Conservation (phyloP, 2,329 filamentous ascomycete genomes). For the Penicillium sp. region DNA sequence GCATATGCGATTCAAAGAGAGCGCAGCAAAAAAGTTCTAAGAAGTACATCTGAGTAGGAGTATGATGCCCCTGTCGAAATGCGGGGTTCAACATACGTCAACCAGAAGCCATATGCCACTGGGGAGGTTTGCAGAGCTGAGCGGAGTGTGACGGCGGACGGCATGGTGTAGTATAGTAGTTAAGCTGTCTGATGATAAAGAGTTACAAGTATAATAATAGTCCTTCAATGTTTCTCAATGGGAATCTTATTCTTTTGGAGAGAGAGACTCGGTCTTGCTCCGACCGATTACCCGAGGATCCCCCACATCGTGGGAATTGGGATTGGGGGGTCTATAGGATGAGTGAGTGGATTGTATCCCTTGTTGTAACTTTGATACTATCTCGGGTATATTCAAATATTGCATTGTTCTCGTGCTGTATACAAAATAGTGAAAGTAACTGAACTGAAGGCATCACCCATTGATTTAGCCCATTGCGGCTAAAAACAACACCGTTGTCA, state of each 20-base stretch:
- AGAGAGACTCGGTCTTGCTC: conserved; percentile 9
- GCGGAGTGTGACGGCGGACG: conserved; percentile 11
- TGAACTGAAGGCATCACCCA: too few species aligned
- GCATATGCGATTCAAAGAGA: background rate
- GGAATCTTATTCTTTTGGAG: background rate
- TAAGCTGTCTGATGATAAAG: background rate
- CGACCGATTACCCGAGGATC: conserved; percentile 12
- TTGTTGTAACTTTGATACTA: too few species aligned
- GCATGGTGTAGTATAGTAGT: background rate
- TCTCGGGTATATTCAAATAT: too few species aligned
- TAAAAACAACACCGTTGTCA: background rate
- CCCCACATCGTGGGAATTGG: background rate
- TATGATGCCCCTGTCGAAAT: background rate
- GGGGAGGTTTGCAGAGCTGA: conserved; percentile 14
- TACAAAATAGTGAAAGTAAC: too few species aligned
- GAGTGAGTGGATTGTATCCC: too few species aligned
- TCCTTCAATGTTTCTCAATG: too few species aligned
- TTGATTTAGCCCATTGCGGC: too few species aligned
- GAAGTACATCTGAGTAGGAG: background rate
- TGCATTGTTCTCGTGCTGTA: too few species aligned
- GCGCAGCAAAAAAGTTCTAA: background rate
- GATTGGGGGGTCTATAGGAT: background rate
- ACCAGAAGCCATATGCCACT: conserved; percentile 35
- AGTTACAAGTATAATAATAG: background rate
- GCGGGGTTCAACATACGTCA: conserved; percentile 29